phyloP scores from a whole-genome alignment of 306 rosid species.

The Dryas alaskensis region DNA sequence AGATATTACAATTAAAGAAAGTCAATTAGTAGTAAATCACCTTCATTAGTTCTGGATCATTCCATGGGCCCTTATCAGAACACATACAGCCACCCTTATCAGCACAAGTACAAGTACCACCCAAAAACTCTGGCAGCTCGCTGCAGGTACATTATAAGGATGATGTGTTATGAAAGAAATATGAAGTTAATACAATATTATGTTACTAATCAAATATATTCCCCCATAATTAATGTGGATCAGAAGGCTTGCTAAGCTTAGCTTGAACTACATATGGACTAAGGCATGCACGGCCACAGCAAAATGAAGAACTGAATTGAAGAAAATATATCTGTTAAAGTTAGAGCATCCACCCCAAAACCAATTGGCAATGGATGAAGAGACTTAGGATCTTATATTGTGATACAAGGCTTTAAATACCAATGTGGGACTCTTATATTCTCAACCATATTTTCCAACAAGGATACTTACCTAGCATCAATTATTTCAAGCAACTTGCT shows the following conservation, averaged over 20 bases:
- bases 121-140: constrained; percentile 86
- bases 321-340: constrained; percentile 25
- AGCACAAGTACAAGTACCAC: constrained; percentile 80
- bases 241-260: background rate
- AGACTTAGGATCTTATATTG: no score
- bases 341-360: constrained; percentile 38
- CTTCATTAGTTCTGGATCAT: constrained; percentile 68
- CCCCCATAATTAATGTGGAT: background rate
- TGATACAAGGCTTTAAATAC: no score
- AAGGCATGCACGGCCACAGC: background rate
- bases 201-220: background rate
- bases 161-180: background rate
- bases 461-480: constrained; percentile 55
- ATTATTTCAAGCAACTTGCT: constrained; percentile 93
- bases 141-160: constrained; percentile 37
- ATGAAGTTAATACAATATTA: background rate
- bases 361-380: constrained; percentile 34
- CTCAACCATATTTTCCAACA: background rate
- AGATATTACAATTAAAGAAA: background rate
- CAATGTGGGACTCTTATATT: no score
- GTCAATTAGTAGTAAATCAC: constrained; percentile 31
- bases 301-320: background rate
- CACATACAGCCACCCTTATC: constrained; percentile 92
- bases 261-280: background rate
- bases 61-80: constrained; percentile 97